These are phyloP conservation scores for Pichia sp. DNA, from an alignment of 1,139 yeast genomes.

Conservation along the genomic window DNA sequence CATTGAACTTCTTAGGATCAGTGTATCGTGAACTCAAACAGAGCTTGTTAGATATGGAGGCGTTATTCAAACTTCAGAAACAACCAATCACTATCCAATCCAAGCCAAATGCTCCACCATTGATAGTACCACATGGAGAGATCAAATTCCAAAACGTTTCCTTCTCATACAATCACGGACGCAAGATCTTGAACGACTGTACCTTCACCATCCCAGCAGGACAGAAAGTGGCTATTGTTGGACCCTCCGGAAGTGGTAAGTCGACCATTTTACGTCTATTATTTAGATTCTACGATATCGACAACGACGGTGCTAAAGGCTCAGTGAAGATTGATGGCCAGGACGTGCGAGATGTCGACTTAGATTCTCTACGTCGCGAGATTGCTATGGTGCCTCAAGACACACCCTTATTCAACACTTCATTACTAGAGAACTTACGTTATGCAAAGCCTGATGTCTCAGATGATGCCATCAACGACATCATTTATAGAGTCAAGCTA, in stretches of 20 bases:
- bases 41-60: slow-evolving; percentile 87
- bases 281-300: slow-evolving; percentile 85
- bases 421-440: slow-evolving; percentile 78
- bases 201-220: slow-evolving; percentile 88
- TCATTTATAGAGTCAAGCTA: slow-evolving; percentile 65
- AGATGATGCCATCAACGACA: slow-evolving; percentile 62
- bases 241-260: slow-evolving; percentile 94
- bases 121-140: slow-evolving; percentile 56
- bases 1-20: slow-evolving; percentile 87
- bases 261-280: slow-evolving; percentile 80
- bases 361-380: slow-evolving; percentile 64
- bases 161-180: slow-evolving; percentile 83
- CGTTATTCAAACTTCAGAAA: slow-evolving; percentile 74
- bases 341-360: slow-evolving; percentile 67
- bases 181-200: slow-evolving; percentile 80
- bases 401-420: slow-evolving; percentile 89
- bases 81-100: slow-evolving; percentile 64
- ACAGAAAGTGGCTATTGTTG: slow-evolving; percentile 83
- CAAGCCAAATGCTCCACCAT: slow-evolving; percentile 52
- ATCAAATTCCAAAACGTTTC: slow-evolving; percentile 86
- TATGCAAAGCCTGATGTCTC: slow-evolving; percentile 76
- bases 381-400: slow-evolving; percentile 98
- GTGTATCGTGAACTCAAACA: slow-evolving; percentile 94
- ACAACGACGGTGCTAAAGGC: slow-evolving; percentile 39
- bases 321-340: slow-evolving; percentile 83